These are phyloP conservation scores for Circinella minor DNA, from an alignment of 371 early-diverging fungal genomes.

Conservation along the genomic window DNA sequence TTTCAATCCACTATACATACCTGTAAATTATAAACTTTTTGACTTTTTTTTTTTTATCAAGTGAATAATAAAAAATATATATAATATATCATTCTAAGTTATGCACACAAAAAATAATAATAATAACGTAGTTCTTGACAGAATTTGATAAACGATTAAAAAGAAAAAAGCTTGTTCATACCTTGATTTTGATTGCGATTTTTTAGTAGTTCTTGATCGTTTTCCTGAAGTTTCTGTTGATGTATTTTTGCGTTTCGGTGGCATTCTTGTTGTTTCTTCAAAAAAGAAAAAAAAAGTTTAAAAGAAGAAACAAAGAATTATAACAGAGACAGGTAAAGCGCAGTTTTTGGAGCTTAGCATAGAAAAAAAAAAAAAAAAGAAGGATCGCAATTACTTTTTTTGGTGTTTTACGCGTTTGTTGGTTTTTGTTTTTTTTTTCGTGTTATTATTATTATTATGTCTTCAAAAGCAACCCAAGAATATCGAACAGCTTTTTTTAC, in stretches of 20 bases:
- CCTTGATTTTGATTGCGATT: constrained; percentile 4
- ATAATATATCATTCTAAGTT: no score
- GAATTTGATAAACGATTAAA: no score
- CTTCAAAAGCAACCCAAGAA: constrained; percentile 54
- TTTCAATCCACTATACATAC: neutral
- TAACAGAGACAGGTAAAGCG: neutral
- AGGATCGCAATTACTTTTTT: no score
- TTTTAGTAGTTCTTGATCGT: neutral
- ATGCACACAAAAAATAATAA: no score
- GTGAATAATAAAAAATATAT: no score
- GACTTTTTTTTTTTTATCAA: neutral
- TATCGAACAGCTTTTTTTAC: constrained; percentile 48
- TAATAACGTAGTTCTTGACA: neutral
- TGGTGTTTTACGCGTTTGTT: neutral
- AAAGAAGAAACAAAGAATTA: neutral
- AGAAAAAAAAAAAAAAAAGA: neutral
- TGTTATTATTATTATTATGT: constrained; percentile 21
- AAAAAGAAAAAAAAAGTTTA: no score
- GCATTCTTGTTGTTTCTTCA: neutral
- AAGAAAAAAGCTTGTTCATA: neutral
- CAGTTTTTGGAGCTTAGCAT: neutral
- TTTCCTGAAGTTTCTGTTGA: neutral
- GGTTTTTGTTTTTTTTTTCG: neutral
- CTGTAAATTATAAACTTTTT: neutral
- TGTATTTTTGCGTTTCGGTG: neutral